Evolutionary conservation across 75 land plant species (phyloP).

Genomic region (Isoetes taiwanensis): DNA sequence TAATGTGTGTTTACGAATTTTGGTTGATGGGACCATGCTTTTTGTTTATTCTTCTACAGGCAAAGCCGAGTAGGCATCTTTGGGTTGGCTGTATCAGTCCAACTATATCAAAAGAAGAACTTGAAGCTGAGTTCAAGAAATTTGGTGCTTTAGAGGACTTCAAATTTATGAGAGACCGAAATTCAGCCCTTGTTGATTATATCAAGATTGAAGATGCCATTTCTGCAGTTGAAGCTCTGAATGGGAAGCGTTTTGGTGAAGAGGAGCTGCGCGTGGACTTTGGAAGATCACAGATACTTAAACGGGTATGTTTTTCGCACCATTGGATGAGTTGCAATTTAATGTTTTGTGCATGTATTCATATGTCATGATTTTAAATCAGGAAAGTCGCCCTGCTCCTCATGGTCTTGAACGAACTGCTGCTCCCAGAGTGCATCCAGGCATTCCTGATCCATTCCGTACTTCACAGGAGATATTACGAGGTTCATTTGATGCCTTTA

Average conservation of each 20-base stretch:
- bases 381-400: conserved; percentile 29
- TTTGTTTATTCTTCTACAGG: conserved; percentile 32
- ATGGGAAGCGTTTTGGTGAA: conserved; percentile 57
- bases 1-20: neutral
- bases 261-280: conserved; percentile 72
- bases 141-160: conserved; percentile 73
- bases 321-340: no score
- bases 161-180: conserved; percentile 59
- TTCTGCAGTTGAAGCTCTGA: conserved; percentile 55
- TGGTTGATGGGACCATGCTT: neutral
- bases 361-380: no score
- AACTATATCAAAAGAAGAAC: conserved; percentile 45
- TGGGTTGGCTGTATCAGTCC: conserved; percentile 83
- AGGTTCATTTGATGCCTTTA: no score
- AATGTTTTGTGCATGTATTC: no score
- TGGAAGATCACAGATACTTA: conserved; percentile 44
- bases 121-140: conserved; percentile 66
- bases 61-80: conserved; percentile 54
- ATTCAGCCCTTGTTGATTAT: conserved; percentile 56
- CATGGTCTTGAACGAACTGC: no score
- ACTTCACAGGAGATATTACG: no score
- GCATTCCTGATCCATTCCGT: no score
- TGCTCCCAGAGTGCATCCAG: no score
- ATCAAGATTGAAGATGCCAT: conserved; percentile 62
- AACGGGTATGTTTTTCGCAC: conserved; percentile 52